phyloP scores from a whole-genome alignment of 2,329 filamentous ascomycete genomes.

The Claviceps africana region DNA sequence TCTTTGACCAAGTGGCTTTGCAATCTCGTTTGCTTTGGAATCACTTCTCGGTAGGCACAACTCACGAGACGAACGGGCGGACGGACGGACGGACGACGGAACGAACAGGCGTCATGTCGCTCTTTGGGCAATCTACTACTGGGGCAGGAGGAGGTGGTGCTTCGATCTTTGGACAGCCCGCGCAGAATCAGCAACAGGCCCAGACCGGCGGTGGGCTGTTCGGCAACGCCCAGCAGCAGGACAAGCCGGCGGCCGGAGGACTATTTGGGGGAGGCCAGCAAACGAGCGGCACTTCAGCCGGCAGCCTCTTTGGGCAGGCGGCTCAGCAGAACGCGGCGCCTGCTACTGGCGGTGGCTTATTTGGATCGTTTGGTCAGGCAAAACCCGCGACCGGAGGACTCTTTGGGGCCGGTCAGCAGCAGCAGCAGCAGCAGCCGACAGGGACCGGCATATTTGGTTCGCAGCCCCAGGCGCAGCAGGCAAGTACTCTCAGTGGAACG shows the following conservation, averaged over 20 bases:
- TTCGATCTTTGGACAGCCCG: slow-evolving; percentile 16
- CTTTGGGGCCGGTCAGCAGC: slow-evolving; percentile 6
- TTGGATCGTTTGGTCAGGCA: slow-evolving; percentile 10
- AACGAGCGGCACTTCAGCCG: neutral
- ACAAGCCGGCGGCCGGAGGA: slow-evolving; percentile 5
- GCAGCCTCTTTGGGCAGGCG: slow-evolving; percentile 6
- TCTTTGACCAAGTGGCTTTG: neutral
- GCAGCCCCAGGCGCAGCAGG: slow-evolving; percentile 8
- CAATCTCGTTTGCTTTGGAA: neutral
- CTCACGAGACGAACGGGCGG: neutral
- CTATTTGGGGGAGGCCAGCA: slow-evolving; percentile 5
- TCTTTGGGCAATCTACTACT: slow-evolving; percentile 19
- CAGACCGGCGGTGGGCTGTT: slow-evolving; percentile 7
- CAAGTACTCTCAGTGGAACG: slow-evolving; percentile 9
- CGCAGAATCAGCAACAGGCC: slow-evolving; percentile 1
- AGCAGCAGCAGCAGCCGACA: slow-evolving; percentile 10
- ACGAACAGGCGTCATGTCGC: slow-evolving; percentile 15
- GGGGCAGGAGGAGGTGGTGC: slow-evolving; percentile 9
- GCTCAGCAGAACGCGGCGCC: slow-evolving; percentile 2
- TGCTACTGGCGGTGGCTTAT: slow-evolving; percentile 10
- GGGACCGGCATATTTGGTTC: slow-evolving; percentile 11
- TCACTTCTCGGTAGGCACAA: neutral
- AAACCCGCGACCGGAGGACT: slow-evolving; percentile 8
- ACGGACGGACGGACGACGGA: neutral
- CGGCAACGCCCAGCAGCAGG: slow-evolving; percentile 3